Evolutionary conservation across 768 basidiomycete species (phyloP).

Genomic region (Pisolithus marmoratus): DNA sequence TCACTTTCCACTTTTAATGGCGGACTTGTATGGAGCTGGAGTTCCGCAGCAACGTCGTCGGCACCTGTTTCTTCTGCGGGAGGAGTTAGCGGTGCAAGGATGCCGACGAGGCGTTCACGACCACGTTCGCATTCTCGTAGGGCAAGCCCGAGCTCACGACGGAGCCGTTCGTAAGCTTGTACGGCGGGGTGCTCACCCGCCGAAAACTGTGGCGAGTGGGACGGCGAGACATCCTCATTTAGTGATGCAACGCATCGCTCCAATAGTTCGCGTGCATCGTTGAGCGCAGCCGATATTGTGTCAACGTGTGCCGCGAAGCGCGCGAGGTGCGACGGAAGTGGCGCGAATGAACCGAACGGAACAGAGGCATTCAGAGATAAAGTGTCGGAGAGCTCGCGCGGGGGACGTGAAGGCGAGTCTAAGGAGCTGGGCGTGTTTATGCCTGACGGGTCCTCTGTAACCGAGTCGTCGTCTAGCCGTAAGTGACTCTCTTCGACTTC

Average conservation of each 20-base stretch:
- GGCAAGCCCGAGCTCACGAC: conserved; percentile 72
- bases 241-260: conserved; percentile 56
- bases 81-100: conserved; percentile 43
- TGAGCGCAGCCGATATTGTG: conserved; percentile 59
- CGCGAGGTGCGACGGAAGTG: conserved; percentile 61
- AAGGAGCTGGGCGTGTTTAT: conserved; percentile 12
- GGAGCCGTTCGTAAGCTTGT: conserved; percentile 67
- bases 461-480: conserved; percentile 43
- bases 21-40: no score
- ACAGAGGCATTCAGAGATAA: neutral
- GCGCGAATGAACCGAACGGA: conserved; percentile 52
- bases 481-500: conserved; percentile 49
- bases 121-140: conserved; percentile 81
- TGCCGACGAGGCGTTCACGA: conserved; percentile 52
- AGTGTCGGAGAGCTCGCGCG: conserved; percentile 10
- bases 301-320: conserved; percentile 73
- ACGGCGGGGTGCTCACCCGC: conserved; percentile 43
- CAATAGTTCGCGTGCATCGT: conserved; percentile 66
- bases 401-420: conserved; percentile 12
- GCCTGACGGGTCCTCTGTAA: conserved; percentile 15
- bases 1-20: neutral
- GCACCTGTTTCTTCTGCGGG: conserved; percentile 38
- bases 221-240: conserved; percentile 33
- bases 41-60: neutral
- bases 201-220: conserved; percentile 19